Evolutionary conservation across 306 rosid species (phyloP).

Genomic region (Lathyrus sativus): DNA sequence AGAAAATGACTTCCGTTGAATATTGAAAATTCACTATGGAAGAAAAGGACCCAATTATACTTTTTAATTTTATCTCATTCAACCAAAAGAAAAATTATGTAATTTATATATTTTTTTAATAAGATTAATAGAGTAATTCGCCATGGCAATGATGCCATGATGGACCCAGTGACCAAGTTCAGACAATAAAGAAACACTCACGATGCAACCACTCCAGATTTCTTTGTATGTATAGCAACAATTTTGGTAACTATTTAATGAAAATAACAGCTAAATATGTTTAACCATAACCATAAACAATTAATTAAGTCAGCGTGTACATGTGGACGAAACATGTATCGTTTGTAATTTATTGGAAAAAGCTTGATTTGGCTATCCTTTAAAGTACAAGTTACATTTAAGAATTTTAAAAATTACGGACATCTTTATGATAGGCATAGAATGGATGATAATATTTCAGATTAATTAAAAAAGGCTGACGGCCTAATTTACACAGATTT

Average conservation of each 20-base stretch:
- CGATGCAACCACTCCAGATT: slow-evolving; percentile 42
- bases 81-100: not conserved
- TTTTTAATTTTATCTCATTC: slow-evolving; percentile 31
- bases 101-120: not conserved
- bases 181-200: slow-evolving; percentile 40
- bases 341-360: not conserved
- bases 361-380: no score
- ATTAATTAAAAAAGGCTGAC: no score
- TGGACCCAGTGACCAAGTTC: slow-evolving; percentile 33
- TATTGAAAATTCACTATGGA: slow-evolving; percentile 21
- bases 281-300: slow-evolving; percentile 15
- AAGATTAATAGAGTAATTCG: not conserved
- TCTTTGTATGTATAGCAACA: slow-evolving; percentile 31
- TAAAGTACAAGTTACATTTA: no score
- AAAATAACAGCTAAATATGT: slow-evolving; percentile 24
- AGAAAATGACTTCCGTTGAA: slow-evolving; percentile 44
- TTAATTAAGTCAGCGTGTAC: slow-evolving; percentile 17
- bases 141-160: not conserved
- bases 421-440: no score
- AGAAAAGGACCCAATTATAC: slow-evolving; percentile 28
- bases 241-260: slow-evolving; percentile 6
- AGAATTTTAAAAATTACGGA: no score
- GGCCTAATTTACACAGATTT: no score
- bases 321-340: slow-evolving; percentile 11
- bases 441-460: no score